Conservation (phyloP, 2,329 filamentous ascomycete species). For the Arachnopeziza araneosa region DNA sequence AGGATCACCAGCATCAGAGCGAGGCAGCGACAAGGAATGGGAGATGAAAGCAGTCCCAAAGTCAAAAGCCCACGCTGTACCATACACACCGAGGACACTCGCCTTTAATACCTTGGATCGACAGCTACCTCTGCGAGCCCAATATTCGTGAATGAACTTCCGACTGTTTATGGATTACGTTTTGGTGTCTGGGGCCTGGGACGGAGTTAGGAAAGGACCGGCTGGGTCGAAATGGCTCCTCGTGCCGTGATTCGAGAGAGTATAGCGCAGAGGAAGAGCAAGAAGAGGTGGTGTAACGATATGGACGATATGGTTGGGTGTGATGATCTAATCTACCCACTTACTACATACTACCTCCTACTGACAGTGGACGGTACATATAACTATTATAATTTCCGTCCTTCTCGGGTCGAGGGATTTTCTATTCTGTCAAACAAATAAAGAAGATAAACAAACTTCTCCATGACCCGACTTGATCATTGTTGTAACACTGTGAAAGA, state of each 20-base stretch:
- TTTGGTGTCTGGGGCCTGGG: too few species aligned
- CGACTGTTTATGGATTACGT: background rate
- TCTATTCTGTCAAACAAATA: background rate
- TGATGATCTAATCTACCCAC: background rate
- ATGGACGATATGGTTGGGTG: background rate
- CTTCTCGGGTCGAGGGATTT: background rate
- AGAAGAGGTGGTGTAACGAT: background rate
- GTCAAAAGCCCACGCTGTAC: constrained; percentile 35
- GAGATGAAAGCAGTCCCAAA: constrained; percentile 51
- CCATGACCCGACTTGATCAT: too few species aligned
- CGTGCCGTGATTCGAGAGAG: background rate
- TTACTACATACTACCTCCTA: background rate
- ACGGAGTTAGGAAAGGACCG: background rate
- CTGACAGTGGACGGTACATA: background rate
- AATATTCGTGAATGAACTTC: background rate
- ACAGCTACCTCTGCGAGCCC: constrained; percentile 45
- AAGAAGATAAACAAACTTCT: too few species aligned
- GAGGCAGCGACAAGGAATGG: constrained; percentile 42
- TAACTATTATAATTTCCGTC: background rate
- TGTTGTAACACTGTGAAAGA: too few species aligned
- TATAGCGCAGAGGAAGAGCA: background rate
- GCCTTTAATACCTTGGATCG: constrained; percentile 61
- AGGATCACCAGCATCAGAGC: constrained; percentile 31
- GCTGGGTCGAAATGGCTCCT: background rate
- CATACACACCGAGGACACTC: constrained; percentile 61